Evolutionary conservation across 75 land plant species (phyloP).

Genomic region (Chamaecyparis obtusa): DNA sequence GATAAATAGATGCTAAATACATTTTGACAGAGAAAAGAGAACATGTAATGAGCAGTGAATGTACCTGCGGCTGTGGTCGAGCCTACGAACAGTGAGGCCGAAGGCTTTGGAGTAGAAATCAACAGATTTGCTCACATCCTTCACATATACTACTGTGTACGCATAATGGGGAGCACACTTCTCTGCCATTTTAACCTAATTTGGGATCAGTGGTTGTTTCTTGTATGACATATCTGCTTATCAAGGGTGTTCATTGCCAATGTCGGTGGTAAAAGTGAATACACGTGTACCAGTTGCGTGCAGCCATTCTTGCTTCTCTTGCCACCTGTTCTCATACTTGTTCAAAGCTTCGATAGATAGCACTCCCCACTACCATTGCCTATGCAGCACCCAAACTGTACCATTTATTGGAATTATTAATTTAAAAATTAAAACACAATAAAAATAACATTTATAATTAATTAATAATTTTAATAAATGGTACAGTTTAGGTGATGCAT

Average conservation of each 20-base stretch:
- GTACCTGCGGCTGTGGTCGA: conserved; percentile 60
- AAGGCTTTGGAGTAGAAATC: conserved; percentile 63
- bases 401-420: no score
- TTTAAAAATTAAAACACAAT: no score
- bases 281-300: not conserved
- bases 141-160: conserved; percentile 57
- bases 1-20: not conserved
- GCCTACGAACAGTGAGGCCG: conserved; percentile 48
- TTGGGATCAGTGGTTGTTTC: not conserved
- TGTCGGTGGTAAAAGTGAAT: not conserved
- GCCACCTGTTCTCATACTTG: not conserved
- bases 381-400: no score
- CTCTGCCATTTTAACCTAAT: not conserved
- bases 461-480: no score
- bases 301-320: not conserved
- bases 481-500: no score
- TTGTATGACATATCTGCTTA: not conserved
- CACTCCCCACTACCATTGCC: no score
- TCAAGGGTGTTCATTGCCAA: not conserved
- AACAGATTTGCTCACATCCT: conserved; percentile 56
- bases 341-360: no score
- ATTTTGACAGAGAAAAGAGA: no score
- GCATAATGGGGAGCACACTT: conserved; percentile 30
- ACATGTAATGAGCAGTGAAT: no score
- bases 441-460: no score